These are phyloP conservation scores for Aphanomyces euteiches DNA, from an alignment of 352 stramenopile genomes.

Conservation along the genomic window DNA sequence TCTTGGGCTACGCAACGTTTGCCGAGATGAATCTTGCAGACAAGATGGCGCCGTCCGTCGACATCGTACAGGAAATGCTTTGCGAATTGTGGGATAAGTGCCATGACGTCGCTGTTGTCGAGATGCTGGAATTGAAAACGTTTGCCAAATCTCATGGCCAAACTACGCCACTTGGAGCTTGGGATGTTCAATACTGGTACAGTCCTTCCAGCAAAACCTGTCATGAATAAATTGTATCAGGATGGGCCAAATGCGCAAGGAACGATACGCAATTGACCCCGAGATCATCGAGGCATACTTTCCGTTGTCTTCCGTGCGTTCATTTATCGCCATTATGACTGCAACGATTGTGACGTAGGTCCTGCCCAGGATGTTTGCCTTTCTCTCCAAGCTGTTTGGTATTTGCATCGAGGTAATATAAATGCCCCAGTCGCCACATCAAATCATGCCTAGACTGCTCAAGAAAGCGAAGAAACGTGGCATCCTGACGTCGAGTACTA, in stretches of 20 bases:
- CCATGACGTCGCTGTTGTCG: constrained; percentile 82
- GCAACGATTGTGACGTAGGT: constrained; percentile 33
- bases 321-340: not conserved
- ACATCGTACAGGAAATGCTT: constrained; percentile 90
- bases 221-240: constrained; percentile 25
- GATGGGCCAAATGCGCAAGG: constrained; percentile 93
- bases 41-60: constrained; percentile 95
- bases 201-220: not conserved
- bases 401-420: constrained; percentile 84
- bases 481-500: not conserved
- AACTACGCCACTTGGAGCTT: constrained; percentile 78
- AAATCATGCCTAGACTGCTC: constrained; percentile 36
- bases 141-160: constrained; percentile 84
- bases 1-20: constrained; percentile 94
- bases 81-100: constrained; percentile 92
- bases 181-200: constrained; percentile 94
- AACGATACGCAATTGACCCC: constrained; percentile 89
- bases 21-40: constrained; percentile 89
- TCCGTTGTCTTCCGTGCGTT: constrained; percentile 70
- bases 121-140: constrained; percentile 85
- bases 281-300: constrained; percentile 98
- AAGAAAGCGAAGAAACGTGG: constrained; percentile 46
- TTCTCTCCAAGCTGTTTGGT: constrained; percentile 92
- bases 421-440: not conserved
- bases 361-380: constrained; percentile 93